Evolutionary conservation across 306 rosid genomes (phyloP), one percentile per base, ranked within the genome.

Genomic region (Chamaecrista fasciculata): DNA sequence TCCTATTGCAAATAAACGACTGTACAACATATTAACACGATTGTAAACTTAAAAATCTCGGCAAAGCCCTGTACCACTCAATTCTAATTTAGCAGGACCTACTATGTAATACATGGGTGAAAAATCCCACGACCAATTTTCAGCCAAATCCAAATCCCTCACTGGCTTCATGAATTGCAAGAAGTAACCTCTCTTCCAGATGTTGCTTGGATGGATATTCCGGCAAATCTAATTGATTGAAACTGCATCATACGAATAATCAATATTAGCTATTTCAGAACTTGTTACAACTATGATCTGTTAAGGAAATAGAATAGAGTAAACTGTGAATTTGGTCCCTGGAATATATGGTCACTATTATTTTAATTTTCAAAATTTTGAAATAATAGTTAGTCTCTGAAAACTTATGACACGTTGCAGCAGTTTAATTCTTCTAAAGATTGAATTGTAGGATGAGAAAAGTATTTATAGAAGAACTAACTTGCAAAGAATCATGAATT

Each of bases 131-230:
- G n/a, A 46, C 24, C 16, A 39, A 8, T 9, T 16, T 19, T 80
- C 28, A 87, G 31, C 94, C 94, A 57, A 87, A 87, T 11, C 94
- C 94, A 37, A 87, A 87, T 33, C 94, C 94, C 75, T 87, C 94
- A 25, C 60, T 87, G 16, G 72, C 94, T 68, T 87, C 94, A 20
- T 87, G 94, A 79, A 87, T 85, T 29, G 90, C 94, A 25, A 85
- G 90, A 42, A 85, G 86, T 61, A 87, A 50, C 66, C 88, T 79
- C 79, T 87, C 90, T 70, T 87, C 94, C 18, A 87, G 77, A 81
- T 85, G 88, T 75, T 85, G 76, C 47, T 81, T 87, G 3, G 94
- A 85, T 0, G 94, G 94, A 79, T 87, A 87, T 63, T 87, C 94
- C 0, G 94, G 94, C 10, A 87, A 78, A 79, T 87, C 94, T 76